phyloP scores from a whole-genome alignment of 345 rosid genomes.

The Arabis alpina region DNA sequence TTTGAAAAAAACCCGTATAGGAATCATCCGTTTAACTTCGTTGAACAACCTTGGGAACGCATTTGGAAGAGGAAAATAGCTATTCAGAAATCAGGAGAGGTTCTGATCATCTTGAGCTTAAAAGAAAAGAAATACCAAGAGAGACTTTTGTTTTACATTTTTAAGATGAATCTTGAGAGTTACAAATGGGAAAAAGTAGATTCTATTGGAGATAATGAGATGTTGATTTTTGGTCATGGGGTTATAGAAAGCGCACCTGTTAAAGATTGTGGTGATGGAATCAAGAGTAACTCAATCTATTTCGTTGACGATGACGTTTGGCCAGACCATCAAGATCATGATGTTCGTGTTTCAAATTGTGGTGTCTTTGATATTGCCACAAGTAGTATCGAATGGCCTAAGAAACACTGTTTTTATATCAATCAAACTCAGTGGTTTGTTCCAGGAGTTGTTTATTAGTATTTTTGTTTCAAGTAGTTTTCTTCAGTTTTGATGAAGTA shows the following conservation, averaged over 20 bases:
- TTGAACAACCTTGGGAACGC: neutral
- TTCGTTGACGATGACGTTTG: neutral
- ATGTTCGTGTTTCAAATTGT: neutral
- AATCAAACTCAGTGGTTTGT: neutral
- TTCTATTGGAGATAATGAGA: slow-evolving; percentile 21
- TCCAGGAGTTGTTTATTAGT: slow-evolving; percentile 5
- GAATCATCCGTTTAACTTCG: neutral
- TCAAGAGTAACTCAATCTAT: slow-evolving; percentile 12
- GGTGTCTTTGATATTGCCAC: slow-evolving; percentile 6
- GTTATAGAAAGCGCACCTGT: neutral
- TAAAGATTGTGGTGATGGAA: slow-evolving; percentile 2
- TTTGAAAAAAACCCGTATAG: neutral
- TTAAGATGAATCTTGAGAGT: slow-evolving; percentile 16
- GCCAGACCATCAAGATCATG: neutral
- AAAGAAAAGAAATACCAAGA: neutral
- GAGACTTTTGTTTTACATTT: neutral
- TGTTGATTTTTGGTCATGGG: neutral
- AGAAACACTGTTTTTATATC: neutral
- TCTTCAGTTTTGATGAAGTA: neutral
- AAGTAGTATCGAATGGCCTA: neutral
- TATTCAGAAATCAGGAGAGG: neutral
- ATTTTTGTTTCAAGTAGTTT: neutral
- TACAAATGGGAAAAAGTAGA: slow-evolving; percentile 10
- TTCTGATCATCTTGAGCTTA: neutral
- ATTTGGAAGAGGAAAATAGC: neutral